phyloP scores from a whole-genome alignment of 2,329 filamentous ascomycete genomes.

The Chrysoporthe deuterocubensis region DNA sequence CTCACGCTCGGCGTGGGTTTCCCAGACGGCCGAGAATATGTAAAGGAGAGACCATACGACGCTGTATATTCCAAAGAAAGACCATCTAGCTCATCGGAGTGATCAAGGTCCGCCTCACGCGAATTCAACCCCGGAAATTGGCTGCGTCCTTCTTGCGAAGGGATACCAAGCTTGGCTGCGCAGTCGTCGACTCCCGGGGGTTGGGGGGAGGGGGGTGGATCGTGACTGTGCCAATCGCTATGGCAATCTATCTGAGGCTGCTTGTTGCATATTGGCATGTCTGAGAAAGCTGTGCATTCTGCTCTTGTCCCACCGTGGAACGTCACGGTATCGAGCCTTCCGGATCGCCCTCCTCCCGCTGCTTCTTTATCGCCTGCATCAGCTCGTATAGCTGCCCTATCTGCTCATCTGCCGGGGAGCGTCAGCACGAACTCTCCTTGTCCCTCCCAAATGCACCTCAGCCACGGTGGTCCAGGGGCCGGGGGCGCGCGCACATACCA shows the following conservation, averaged over 20 bases:
- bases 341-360: constrained; percentile 28
- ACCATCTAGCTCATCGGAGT: no score
- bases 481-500: constrained; percentile 56
- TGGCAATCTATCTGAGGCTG: background rate
- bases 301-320: background rate
- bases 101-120: no score
- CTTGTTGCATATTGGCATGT: background rate
- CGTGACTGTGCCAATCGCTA: no score
- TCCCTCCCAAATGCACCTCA: background rate
- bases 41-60: no score
- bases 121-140: no score
- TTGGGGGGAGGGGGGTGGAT: no score
- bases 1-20: no score
- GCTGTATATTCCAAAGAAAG: no score
- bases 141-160: no score
- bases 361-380: constrained; percentile 74
- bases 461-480: background rate
- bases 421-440: constrained; percentile 23
- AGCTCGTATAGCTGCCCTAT: constrained; percentile 92
- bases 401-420: constrained; percentile 76
- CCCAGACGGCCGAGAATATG: no score
- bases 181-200: no score
- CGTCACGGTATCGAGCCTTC: constrained; percentile 17
- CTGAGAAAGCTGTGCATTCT: background rate
- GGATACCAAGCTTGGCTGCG: no score